These are phyloP conservation scores for Phytophthora hybrid DNA, from an alignment of 352 stramenopile species.

Conservation along the genomic window DNA sequence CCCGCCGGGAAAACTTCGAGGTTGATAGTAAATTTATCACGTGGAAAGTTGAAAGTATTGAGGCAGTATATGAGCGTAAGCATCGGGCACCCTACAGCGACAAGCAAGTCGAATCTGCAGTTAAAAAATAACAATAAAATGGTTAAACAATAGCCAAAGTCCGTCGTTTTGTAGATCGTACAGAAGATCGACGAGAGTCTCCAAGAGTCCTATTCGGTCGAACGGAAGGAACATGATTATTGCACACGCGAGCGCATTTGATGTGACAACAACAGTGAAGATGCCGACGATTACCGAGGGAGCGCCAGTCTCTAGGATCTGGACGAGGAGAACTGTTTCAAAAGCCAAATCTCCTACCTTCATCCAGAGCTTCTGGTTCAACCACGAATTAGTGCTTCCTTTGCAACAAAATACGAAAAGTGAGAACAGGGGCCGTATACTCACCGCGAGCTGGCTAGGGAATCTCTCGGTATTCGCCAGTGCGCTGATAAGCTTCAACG, in stretches of 20 bases:
- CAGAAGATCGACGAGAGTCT: slow-evolving; percentile 27
- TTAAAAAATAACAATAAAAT: not conserved
- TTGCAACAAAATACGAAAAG: not conserved
- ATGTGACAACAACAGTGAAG: slow-evolving; percentile 29
- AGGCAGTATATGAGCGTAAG: slow-evolving; percentile 43
- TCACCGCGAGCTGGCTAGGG: not conserved
- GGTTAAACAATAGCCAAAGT: not conserved
- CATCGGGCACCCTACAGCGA: slow-evolving; percentile 48
- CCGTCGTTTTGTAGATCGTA: not conserved
- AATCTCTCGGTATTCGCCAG: not conserved
- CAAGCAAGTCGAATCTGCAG: slow-evolving; percentile 45
- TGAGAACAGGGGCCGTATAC: not conserved
- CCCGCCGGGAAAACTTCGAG: slow-evolving; percentile 26
- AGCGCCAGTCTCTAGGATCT: slow-evolving; percentile 32
- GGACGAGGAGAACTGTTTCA: slow-evolving; percentile 30
- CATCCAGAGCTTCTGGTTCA: slow-evolving; percentile 30
- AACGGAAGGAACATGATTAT: slow-evolving; percentile 32
- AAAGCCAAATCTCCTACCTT: slow-evolving; percentile 36
- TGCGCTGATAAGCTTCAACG: not conserved
- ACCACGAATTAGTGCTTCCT: not conserved
- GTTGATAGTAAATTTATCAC: slow-evolving; percentile 43
- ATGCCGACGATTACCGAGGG: slow-evolving; percentile 25
- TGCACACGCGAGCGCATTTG: slow-evolving; percentile 24
- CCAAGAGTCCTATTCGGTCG: slow-evolving; percentile 16
- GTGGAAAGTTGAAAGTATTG: slow-evolving; percentile 41